Evolutionary conservation across 1,284 basidiomycete genomes (phyloP).

Genomic region (Trametes sp.): DNA sequence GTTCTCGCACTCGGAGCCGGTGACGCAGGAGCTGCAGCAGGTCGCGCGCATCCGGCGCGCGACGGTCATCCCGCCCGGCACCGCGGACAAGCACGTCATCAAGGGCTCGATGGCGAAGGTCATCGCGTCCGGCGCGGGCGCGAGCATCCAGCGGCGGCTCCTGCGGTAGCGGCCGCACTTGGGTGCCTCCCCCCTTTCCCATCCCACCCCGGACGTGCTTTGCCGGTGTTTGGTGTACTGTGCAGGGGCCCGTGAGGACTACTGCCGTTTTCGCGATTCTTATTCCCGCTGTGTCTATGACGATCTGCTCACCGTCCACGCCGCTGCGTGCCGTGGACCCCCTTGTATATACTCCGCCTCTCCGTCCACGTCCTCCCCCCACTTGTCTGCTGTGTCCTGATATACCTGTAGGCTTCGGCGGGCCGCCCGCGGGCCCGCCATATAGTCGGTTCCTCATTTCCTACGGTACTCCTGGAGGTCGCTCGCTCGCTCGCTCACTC

Average conservation of each 20-base stretch:
- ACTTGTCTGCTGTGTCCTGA: not conserved
- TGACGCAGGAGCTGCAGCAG: constrained; percentile 46
- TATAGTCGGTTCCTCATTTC: constrained; percentile 6
- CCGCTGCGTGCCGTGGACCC: not conserved
- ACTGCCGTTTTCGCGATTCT: no score
- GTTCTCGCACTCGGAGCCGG: constrained; percentile 40
- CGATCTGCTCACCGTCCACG: no score
- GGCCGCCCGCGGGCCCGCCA: constrained; percentile 7
- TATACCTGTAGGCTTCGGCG: constrained; percentile 17
- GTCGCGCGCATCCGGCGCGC: constrained; percentile 52
- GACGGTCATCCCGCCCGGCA: constrained; percentile 45
- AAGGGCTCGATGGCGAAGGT: constrained; percentile 65
- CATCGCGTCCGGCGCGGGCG: constrained; percentile 39
- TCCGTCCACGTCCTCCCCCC: not conserved
- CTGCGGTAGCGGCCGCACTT: constrained; percentile 21
- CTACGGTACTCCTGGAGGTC: not conserved
- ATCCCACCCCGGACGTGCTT: no score
- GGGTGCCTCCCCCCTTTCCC: no score
- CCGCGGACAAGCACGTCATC: constrained; percentile 58
- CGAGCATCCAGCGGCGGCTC: constrained; percentile 27
- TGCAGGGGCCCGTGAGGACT: no score
- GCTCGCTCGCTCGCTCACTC: constrained; percentile 1
- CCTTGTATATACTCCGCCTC: not conserved
- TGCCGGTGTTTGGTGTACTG: no score
- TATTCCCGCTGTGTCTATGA: no score